Evolutionary conservation across 108 stramenopile genomes (phyloP).

Genomic region (Chaetoceros tenuissimus): DNA sequence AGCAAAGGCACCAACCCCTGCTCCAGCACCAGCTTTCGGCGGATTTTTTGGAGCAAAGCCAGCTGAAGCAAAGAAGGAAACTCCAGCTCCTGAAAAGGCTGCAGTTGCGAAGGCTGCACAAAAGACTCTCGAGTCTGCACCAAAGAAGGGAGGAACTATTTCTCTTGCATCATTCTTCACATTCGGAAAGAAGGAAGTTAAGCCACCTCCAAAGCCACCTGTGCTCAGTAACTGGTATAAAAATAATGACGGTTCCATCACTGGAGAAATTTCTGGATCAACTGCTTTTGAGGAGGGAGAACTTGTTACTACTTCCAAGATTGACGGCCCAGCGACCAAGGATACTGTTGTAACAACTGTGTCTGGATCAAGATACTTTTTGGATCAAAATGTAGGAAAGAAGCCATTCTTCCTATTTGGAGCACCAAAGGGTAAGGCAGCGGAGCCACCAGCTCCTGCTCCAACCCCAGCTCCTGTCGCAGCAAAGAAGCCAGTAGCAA

Average conservation of each 20-base stretch:
- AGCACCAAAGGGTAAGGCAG: constrained; percentile 17
- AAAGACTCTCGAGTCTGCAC: constrained; percentile 6
- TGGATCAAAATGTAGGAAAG: no score
- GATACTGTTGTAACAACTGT: constrained; percentile 18
- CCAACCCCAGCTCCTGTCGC: constrained; percentile 16
- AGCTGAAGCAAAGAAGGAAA: constrained; percentile 11
- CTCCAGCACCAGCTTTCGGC: constrained; percentile 2
- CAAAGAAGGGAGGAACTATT: constrained; percentile 7
- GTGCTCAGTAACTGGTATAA: constrained; percentile 63
- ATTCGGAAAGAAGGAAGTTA: no score
- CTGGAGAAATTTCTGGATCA: constrained; percentile 39
- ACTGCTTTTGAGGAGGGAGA: constrained; percentile 5
- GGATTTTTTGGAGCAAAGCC: constrained; percentile 10
- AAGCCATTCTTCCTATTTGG: constrained; percentile 30
- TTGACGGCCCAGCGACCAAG: constrained; percentile 9
- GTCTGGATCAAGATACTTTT: constrained; percentile 17
- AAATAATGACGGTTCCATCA: constrained; percentile 71
- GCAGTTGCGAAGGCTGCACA: constrained; percentile 10
- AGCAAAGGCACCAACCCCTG: constrained; percentile 6
- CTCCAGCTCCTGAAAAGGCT: constrained; percentile 7
- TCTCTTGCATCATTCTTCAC: constrained; percentile 3
- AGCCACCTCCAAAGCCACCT: constrained; percentile 37
- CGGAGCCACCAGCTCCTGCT: constrained; percentile 21
- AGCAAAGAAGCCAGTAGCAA: constrained; percentile 4
- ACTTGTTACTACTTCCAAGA: constrained; percentile 21